Base-by-base conservation (phyloP, 2,329 filamentous ascomycete genomes). In the Fusarium camptoceras region DNA sequence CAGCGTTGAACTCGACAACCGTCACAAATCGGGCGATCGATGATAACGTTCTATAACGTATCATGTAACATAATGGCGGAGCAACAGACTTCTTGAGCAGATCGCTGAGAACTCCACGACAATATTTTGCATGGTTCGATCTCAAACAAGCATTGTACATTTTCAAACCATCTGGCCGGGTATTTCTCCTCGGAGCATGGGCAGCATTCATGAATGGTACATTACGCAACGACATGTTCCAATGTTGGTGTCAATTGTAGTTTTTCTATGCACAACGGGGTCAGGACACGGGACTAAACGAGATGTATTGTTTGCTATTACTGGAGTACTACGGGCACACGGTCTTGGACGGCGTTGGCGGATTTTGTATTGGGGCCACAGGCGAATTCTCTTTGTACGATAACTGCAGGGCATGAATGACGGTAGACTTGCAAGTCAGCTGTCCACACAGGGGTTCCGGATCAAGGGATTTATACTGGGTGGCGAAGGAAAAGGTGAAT, bases 1-100 rank as follows among this genome's bases (percentile, higher is more conserved):
- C 50, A 75, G 80, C 60, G 86, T 87, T 70, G 87, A 88, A 74
- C 78, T 87, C 65, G 83, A 87, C 70, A 80, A 79, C 61, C 83
- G 82, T 55, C 86, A 85, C 55, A 86, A 85, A 73, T 78, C 78
- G 34, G 75, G 77, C 41, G 78, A 82, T 67, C 75, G 76, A 61
- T 79, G 72, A 75, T 55, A 20, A 24, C 24, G n/a, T 22, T 22
- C 34, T 46, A 42, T 39, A 24, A 44, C 28, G 55, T 56, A 59
- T 22, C 27, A 18, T 28, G 53, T 77, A 76, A 63, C 43, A 68
- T 76, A 64, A 60, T 46, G 43, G 53, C 34, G 61, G 68, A 67
- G 62, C 49, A 55, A 50, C 25, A 48, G 41, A 49, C 55, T 43
- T 51, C 50, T 46, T 46, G 39, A 25, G 28, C 30, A 34, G 64